These are phyloP conservation scores for Exophiala viscosa DNA, from an alignment of 2,329 filamentous ascomycete species.

Conservation along the genomic window DNA sequence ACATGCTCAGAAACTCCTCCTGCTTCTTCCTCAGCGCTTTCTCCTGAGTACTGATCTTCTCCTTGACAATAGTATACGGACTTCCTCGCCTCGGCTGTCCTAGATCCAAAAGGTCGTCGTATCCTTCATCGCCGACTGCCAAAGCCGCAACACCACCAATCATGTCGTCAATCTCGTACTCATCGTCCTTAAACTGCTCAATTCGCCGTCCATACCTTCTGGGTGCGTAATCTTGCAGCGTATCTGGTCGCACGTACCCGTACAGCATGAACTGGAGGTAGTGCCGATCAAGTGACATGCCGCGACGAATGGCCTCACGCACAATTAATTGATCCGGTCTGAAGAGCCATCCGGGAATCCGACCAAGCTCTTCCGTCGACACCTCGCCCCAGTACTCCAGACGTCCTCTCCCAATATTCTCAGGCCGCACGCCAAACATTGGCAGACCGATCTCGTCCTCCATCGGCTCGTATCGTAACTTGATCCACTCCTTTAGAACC, in stretches of 20 bases:
- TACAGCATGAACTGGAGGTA: conserved; percentile 40
- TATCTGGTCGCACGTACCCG: conserved; percentile 57
- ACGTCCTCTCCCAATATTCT: conserved; percentile 52
- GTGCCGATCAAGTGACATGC: conserved; percentile 21
- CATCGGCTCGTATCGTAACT: conserved; percentile 51
- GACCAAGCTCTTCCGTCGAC: conserved; percentile 6
- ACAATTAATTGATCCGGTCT: conserved; percentile 30
- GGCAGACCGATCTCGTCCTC: conserved; percentile 26
- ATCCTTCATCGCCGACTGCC: conserved; percentile 21
- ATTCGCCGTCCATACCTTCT: conserved; percentile 35
- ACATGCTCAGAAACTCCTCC: conserved; percentile 8
- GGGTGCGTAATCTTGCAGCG: conserved; percentile 51
- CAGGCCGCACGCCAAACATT: conserved; percentile 49
- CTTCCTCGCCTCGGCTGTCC: conserved; percentile 15
- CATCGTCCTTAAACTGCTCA: conserved; percentile 18
- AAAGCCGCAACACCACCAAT: conserved; percentile 25
- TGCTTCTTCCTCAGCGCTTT: conserved; percentile 7
- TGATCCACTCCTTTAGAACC: conserved; percentile 54
- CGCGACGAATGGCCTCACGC: conserved; percentile 27
- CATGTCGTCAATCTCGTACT: conserved; percentile 25
- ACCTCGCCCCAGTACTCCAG: conserved; percentile 55
- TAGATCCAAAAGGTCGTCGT: conserved; percentile 24
- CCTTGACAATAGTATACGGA: conserved; percentile 20
- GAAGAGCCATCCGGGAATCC: conserved; percentile 20
- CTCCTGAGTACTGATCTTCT: conserved; percentile 7